Conservation (phyloP, 1,284 basidiomycete genomes). For the Puccinia horiana region DNA sequence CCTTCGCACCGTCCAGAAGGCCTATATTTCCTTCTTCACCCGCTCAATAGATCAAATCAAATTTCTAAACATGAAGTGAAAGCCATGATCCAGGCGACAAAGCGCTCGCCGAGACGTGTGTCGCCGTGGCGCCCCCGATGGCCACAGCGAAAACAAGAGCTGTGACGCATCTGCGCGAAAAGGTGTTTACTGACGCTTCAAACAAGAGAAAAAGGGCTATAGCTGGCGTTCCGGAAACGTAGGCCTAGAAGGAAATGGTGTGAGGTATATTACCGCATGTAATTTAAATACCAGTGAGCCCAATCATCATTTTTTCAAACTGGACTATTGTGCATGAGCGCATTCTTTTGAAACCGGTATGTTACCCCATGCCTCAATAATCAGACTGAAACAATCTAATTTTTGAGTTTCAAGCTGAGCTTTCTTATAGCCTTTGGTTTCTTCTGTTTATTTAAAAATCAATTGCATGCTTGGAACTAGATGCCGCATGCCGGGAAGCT, state of each 20-base stretch:
- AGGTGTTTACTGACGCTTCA: background rate
- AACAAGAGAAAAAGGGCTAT: background rate
- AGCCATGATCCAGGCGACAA: background rate
- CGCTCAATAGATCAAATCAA: background rate
- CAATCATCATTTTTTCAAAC: background rate
- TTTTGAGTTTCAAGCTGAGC: background rate
- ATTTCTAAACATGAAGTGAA: background rate
- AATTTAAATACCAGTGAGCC: background rate
- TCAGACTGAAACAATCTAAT: background rate
- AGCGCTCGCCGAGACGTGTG: background rate
- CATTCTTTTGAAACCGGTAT: slow-evolving; percentile 2
- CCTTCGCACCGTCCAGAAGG: background rate
- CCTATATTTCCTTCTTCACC: background rate
- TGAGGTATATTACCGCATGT: background rate
- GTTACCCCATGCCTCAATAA: background rate
- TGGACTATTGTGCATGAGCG: too few relatives aligned
- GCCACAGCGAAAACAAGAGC: background rate
- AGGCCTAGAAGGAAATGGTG: background rate
- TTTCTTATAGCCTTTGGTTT: background rate
- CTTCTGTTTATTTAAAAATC: background rate
- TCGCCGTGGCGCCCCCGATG: background rate
- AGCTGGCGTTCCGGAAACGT: background rate
- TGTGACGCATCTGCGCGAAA: background rate
- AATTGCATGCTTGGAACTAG: background rate
- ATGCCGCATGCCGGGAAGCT: background rate